These are phyloP conservation scores for Taiwanofungus camphoratus DNA, from an alignment of 1,284 basidiomycete species.

Conservation along the genomic window DNA sequence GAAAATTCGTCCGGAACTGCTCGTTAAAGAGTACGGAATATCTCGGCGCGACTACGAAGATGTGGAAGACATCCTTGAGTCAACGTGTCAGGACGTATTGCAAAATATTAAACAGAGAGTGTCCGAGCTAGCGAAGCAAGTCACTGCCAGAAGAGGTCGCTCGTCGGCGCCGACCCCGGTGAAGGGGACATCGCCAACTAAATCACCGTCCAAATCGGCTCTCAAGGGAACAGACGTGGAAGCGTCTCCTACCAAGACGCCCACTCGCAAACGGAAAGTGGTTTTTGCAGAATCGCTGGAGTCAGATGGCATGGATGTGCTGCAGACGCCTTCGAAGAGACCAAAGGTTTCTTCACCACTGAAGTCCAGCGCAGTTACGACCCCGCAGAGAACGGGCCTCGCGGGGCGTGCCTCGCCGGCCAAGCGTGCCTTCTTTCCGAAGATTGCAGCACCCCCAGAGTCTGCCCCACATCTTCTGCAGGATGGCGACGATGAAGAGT, in stretches of 20 bases:
- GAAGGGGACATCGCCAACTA: conserved; percentile 5
- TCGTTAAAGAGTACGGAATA: conserved; percentile 12
- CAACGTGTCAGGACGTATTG: conserved; percentile 14
- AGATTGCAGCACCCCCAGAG: conserved; percentile 2
- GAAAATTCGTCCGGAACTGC: conserved; percentile 8
- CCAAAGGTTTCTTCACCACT: conserved; percentile 16
- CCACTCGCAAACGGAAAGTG: conserved; percentile 26
- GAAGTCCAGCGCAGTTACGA: conserved; percentile 7
- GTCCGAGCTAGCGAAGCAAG: conserved; percentile 6
- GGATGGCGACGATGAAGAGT: not conserved
- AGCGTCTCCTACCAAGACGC: conserved; percentile 21
- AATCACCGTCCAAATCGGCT: conserved; percentile 21
- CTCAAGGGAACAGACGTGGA: conserved; percentile 7
- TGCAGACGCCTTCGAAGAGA: conserved; percentile 24
- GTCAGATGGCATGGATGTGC: not conserved
- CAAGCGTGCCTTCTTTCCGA: conserved; percentile 5
- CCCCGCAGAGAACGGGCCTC: not conserved
- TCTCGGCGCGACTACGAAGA: conserved; percentile 17
- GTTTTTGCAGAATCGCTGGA: conserved; percentile 19
- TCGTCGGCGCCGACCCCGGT: not conserved
- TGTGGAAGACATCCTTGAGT: conserved; percentile 16
- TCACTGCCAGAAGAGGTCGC: not conserved
- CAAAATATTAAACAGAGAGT: conserved; percentile 12
- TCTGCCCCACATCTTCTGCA: conserved; percentile 10
- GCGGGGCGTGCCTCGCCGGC: conserved; percentile 6